These are phyloP conservation scores for Pleomassaria siparia DNA, from an alignment of 2,329 filamentous ascomycete species.

Conservation along the genomic window DNA sequence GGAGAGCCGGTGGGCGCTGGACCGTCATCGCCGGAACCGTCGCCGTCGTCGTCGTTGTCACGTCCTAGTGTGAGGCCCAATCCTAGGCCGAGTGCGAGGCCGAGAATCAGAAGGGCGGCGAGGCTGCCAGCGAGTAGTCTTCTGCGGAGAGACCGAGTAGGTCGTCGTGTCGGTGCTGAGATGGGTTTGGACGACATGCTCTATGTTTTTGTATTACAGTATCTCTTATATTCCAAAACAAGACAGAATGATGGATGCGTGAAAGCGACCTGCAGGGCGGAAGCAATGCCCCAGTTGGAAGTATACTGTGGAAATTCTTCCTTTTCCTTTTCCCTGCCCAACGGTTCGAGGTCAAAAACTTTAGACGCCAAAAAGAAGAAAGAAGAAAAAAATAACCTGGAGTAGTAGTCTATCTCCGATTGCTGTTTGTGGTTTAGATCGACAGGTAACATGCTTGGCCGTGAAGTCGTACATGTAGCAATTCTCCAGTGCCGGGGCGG, in stretches of 20 bases:
- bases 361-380: too few species aligned
- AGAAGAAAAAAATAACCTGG: too few species aligned
- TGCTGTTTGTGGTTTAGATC: neutral
- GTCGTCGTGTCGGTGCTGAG: neutral
- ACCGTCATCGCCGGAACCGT: constrained; percentile 11
- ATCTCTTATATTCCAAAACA: too few species aligned
- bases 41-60: constrained; percentile 22
- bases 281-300: constrained; percentile 1
- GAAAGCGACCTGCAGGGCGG: neutral
- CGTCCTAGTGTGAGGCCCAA: constrained; percentile 52
- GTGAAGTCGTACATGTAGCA: neutral
- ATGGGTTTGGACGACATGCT: constrained; percentile 16
- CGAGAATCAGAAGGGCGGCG: constrained; percentile 40
- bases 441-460: neutral
- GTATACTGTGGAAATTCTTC: too few species aligned
- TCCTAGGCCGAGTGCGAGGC: constrained; percentile 58
- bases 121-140: constrained; percentile 29
- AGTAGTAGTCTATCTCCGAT: neutral
- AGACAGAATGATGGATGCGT: neutral
- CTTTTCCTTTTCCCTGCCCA: too few species aligned
- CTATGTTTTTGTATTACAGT: too few species aligned
- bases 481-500: neutral
- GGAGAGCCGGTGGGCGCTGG: constrained; percentile 26
- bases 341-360: too few species aligned
- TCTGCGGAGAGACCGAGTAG: constrained; percentile 22